A percentile compares a stretch with the other conserved stretches of the same genome.
phyloP scores from a whole-genome alignment of 2,329 filamentous ascomycete species.

The Paracorniculantispora psalliotae region DNA sequence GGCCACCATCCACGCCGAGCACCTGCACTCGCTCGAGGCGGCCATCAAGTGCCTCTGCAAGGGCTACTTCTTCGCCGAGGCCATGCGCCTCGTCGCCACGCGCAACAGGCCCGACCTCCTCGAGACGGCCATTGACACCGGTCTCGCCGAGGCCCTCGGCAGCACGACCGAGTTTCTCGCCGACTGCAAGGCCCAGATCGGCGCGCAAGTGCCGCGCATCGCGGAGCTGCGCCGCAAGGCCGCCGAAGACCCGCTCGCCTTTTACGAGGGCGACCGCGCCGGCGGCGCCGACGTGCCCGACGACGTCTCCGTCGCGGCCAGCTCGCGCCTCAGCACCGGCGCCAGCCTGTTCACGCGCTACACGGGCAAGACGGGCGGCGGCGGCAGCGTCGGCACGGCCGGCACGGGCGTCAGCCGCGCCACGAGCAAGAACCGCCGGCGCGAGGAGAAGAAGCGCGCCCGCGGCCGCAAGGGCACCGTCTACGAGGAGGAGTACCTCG shows the following conservation, averaged over 20 bases:
- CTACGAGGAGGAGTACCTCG: constrained; percentile 96
- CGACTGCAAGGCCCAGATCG: constrained; percentile 82
- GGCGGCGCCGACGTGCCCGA: constrained; percentile 73
- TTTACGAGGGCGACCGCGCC: constrained; percentile 73
- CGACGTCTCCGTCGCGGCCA: constrained; percentile 82
- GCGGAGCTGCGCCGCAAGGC: constrained; percentile 77
- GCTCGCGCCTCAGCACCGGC: constrained; percentile 72
- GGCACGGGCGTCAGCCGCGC: constrained; percentile 70
- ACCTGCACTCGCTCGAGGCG: constrained; percentile 65
- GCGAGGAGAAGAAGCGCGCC: constrained; percentile 93
- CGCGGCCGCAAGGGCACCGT: constrained; percentile 93
- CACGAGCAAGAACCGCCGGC: constrained; percentile 79
- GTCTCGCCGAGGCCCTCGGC: constrained; percentile 74
- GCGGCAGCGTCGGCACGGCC: constrained; percentile 60
- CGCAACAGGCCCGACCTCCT: constrained; percentile 60
- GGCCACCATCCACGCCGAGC: constrained; percentile 74
- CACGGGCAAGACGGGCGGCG: constrained; percentile 62
- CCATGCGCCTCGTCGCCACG: constrained; percentile 69
- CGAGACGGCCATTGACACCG: constrained; percentile 64
- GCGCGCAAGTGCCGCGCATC: constrained; percentile 80
- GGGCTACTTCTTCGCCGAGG: constrained; percentile 81
- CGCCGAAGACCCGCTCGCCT: constrained; percentile 76
- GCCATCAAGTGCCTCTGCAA: constrained; percentile 79
- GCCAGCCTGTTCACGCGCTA: constrained; percentile 93
- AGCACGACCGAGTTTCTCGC: constrained; percentile 86